phyloP scores from a whole-genome alignment of 768 basidiomycete species.

The Rhodotorula sphaerocarpa region DNA sequence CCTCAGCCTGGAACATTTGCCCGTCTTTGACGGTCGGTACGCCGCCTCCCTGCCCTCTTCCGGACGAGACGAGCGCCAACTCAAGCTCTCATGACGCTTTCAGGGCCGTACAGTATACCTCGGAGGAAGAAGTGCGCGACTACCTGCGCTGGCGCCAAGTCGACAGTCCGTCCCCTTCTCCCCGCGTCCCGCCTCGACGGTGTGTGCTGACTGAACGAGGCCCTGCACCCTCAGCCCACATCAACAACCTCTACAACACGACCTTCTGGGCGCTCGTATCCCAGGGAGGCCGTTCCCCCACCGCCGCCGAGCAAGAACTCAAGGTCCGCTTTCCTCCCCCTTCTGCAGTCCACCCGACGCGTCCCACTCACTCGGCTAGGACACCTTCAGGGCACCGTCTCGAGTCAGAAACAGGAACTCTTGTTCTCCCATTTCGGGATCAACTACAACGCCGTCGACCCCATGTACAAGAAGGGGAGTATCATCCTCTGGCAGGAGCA shows the following conservation, averaged over 20 bases:
- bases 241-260: conserved; percentile 97
- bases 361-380: background rate
- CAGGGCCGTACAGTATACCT: conserved; percentile 55
- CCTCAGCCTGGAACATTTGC: conserved; percentile 56
- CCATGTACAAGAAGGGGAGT: conserved; percentile 74
- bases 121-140: conserved; percentile 63
- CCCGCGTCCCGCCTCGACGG: background rate
- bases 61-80: background rate
- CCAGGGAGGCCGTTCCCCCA: conserved; percentile 65
- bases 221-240: conserved; percentile 78
- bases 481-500: conserved; percentile 55
- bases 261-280: conserved; percentile 88
- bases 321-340: conserved; percentile 49
- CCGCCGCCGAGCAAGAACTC: conserved; percentile 72
- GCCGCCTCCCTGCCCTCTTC: too few relatives aligned
- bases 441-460: conserved; percentile 73
- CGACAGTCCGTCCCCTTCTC: conserved; percentile 60
- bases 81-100: too few relatives aligned
- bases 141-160: conserved; percentile 95
- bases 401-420: conserved; percentile 84
- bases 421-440: conserved; percentile 70
- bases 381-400: conserved; percentile 81
- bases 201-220: too few relatives aligned
- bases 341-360: background rate
- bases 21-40: conserved; percentile 84